Conservation (phyloP, 2,329 filamentous ascomycete genomes). For the Monilinia vaccinii-corymbosi region DNA sequence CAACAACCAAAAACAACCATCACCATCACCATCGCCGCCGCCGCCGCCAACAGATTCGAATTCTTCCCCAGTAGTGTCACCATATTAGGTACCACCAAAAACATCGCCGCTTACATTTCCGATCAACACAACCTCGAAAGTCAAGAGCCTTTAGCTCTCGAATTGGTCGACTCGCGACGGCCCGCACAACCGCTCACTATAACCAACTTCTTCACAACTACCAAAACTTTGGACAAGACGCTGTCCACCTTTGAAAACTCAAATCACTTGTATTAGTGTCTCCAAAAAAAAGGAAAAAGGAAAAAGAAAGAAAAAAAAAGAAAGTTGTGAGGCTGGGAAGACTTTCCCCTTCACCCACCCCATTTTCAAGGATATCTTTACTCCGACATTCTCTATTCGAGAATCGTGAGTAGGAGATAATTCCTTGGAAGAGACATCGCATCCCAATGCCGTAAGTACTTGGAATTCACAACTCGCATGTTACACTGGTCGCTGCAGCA, state of each 20-base stretch:
- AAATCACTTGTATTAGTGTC: neutral
- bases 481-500: neutral
- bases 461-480: neutral
- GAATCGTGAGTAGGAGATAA: slow-evolving; percentile 28
- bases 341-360: slow-evolving; percentile 13
- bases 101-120: neutral
- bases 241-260: neutral
- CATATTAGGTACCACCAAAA: neutral
- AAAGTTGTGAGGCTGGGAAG: slow-evolving; percentile 1
- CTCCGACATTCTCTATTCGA: slow-evolving; percentile 29
- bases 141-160: neutral
- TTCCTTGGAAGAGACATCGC: slow-evolving; percentile 18
- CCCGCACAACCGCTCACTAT: neutral
- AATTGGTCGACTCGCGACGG: neutral
- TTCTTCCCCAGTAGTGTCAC: neutral
- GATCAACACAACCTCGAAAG: neutral
- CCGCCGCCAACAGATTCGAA: neutral
- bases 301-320: neutral
- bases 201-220: neutral
- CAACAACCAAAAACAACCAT: neutral
- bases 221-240: neutral
- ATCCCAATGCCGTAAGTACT: slow-evolving; percentile 19
- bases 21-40: neutral
- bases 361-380: slow-evolving; percentile 25
- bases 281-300: too few relatives aligned